phyloP scores from a whole-genome alignment of 2,329 filamentous ascomycete genomes.

The Ophiostoma triangulosporum region DNA sequence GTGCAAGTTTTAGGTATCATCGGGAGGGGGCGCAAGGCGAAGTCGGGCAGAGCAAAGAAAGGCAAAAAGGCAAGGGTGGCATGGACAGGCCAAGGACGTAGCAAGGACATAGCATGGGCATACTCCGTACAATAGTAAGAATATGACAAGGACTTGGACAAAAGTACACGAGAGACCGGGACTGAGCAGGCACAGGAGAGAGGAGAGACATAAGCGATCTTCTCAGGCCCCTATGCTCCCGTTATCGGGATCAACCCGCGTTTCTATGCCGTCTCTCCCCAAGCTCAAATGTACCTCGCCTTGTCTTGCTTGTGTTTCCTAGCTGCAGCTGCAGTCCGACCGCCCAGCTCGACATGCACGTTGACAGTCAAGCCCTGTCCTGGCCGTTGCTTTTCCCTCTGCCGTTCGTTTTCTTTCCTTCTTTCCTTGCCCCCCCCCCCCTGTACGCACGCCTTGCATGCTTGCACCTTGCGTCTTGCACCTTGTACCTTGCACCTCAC shows the following conservation, averaged over 20 bases:
- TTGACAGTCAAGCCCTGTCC: conserved; percentile 1
- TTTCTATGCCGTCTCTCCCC: neutral
- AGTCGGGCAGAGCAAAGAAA: neutral
- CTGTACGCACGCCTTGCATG: neutral
- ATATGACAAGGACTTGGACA: neutral
- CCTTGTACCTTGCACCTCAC: too few species aligned
- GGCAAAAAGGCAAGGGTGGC: neutral
- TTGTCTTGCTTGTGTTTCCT: conserved; percentile 4
- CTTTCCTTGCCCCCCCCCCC: neutral
- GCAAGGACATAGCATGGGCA: too few species aligned
- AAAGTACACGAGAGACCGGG: neutral
- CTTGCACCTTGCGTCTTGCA: too few species aligned
- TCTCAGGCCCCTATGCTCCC: conserved; percentile 6
- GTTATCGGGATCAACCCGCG: conserved; percentile 12
- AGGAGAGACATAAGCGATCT: conserved; percentile 3
- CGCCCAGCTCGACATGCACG: conserved; percentile 1
- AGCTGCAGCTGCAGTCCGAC: neutral
- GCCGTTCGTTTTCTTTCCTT: neutral
- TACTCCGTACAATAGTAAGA: too few species aligned
- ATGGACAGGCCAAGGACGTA: neutral
- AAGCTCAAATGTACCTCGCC: neutral
- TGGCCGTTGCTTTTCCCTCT: neutral
- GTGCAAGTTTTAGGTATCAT: conserved; percentile 6
- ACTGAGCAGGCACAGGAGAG: neutral
- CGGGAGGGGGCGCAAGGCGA: neutral